Conservation (phyloP, 2,329 filamentous ascomycete genomes). For the Pezicula neosporulosa region DNA sequence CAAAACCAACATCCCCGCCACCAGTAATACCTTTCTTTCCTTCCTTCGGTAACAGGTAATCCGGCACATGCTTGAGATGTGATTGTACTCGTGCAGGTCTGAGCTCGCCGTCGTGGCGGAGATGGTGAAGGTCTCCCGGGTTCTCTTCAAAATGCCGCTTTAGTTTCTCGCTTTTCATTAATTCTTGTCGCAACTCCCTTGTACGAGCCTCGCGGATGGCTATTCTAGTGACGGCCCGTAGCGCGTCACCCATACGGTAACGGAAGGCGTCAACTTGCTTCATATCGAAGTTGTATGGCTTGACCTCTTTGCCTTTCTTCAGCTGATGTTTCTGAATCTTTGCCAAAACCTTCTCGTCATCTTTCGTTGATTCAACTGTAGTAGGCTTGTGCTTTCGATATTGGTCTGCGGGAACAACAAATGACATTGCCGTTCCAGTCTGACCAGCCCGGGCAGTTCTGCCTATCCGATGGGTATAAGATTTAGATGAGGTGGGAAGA, state of each 20-base stretch:
- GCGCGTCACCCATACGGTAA: slow-evolving; percentile 90
- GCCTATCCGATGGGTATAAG: slow-evolving; percentile 95
- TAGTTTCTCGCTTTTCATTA: slow-evolving; percentile 90
- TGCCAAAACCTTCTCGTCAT: slow-evolving; percentile 80
- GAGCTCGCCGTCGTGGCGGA: slow-evolving; percentile 87
- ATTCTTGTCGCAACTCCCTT: slow-evolving; percentile 81
- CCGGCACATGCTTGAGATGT: slow-evolving; percentile 90
- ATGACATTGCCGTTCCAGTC: slow-evolving; percentile 92
- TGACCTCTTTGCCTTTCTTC: slow-evolving; percentile 76
- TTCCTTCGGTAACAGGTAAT: slow-evolving; percentile 80
- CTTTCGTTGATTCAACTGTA: slow-evolving; percentile 66
- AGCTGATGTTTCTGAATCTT: slow-evolving; percentile 77
- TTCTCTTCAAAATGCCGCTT: slow-evolving; percentile 98
- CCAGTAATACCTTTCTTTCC: slow-evolving; percentile 64
- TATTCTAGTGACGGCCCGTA: slow-evolving; percentile 85
- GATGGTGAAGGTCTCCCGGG: slow-evolving; percentile 78
- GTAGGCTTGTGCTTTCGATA: slow-evolving; percentile 91
- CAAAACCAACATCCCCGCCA: slow-evolving; percentile 68
- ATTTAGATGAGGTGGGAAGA: slow-evolving; percentile 80
- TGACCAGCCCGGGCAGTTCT: slow-evolving; percentile 89
- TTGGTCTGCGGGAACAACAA: slow-evolving; percentile 77
- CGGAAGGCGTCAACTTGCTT: slow-evolving; percentile 89
- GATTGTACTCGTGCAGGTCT: slow-evolving; percentile 79
- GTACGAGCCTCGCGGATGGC: slow-evolving; percentile 87
- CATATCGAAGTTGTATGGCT: slow-evolving; percentile 94